A percentile compares a stretch with the other conserved stretches of the same genome.
Evolutionary conservation across 768 basidiomycete species (phyloP).

Genomic region (Cubamyces sp.): DNA sequence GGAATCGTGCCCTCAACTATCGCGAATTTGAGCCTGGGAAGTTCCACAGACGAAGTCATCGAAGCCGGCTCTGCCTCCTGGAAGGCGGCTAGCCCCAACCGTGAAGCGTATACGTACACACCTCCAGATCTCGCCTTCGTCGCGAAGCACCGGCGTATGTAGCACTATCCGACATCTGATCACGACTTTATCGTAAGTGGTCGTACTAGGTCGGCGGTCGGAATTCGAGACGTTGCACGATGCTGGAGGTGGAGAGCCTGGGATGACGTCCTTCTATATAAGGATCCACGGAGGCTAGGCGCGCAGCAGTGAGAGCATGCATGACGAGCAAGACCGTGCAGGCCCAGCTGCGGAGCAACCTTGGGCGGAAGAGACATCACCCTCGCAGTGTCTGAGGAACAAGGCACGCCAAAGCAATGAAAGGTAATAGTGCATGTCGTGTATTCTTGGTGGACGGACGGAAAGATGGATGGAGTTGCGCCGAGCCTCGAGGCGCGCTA

Average conservation of each 20-base stretch:
- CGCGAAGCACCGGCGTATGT: too few species aligned
- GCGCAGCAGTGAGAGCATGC: neutral
- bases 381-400: neutral
- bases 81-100: too few species aligned
- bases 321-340: neutral
- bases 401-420: neutral
- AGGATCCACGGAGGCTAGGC: neutral
- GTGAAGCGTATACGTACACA: too few species aligned
- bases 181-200: too few species aligned
- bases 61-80: too few species aligned
- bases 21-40: too few species aligned
- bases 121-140: too few species aligned
- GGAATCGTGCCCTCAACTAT: too few species aligned
- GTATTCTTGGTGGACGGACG: too few species aligned
- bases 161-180: too few species aligned
- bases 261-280: neutral
- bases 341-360: neutral
- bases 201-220: too few species aligned
- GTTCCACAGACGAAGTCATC: too few species aligned
- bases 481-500: conserved; percentile 1
- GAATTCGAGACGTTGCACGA: neutral
- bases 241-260: neutral
- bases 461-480: neutral
- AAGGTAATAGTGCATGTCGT: neutral
- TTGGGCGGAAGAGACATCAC: neutral